Conservation (phyloP, 2,329 filamentous ascomycete species). For the Sporothrix pallida region DNA sequence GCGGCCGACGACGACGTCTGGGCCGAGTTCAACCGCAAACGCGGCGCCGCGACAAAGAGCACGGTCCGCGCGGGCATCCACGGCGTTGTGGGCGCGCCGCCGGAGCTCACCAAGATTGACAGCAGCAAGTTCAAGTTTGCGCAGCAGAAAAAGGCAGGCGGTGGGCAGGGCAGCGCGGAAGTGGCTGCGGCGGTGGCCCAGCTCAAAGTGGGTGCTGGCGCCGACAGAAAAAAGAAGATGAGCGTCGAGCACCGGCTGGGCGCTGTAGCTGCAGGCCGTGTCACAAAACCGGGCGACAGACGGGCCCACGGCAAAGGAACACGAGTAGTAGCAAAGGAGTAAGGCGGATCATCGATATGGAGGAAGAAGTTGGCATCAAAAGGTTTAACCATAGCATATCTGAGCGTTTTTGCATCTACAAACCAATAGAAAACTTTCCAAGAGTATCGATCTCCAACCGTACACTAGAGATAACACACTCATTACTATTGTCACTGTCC, state of each 20-base stretch:
- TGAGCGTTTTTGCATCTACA: too few species aligned
- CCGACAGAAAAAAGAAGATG: background rate
- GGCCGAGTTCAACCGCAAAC: conserved; percentile 72
- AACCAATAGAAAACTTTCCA: too few species aligned
- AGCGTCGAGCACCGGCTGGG: conserved; percentile 1
- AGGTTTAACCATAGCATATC: too few species aligned
- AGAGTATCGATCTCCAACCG: too few species aligned
- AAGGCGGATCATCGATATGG: background rate
- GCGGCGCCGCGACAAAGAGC: conserved; percentile 58
- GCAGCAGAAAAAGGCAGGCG: conserved; percentile 22
- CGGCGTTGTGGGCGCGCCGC: conserved; percentile 75
- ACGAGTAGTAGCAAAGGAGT: background rate
- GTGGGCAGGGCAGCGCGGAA: conserved; percentile 15
- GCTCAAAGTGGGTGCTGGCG: background rate
- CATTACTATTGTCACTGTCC: background rate
- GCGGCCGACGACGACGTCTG: conserved; percentile 70
- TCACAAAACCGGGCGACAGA: conserved; percentile 5
- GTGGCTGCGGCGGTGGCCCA: conserved; percentile 5
- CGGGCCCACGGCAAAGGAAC: conserved; percentile 5
- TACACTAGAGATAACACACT: background rate
- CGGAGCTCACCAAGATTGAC: conserved; percentile 66
- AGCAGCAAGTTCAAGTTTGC: conserved; percentile 66
- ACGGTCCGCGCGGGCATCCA: conserved; percentile 50
- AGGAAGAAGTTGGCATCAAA: too few species aligned
- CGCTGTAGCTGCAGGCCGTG: conserved; percentile 4